Conservation (phyloP, 2,329 filamentous ascomycete genomes). For the Amauroascus verrucosus region DNA sequence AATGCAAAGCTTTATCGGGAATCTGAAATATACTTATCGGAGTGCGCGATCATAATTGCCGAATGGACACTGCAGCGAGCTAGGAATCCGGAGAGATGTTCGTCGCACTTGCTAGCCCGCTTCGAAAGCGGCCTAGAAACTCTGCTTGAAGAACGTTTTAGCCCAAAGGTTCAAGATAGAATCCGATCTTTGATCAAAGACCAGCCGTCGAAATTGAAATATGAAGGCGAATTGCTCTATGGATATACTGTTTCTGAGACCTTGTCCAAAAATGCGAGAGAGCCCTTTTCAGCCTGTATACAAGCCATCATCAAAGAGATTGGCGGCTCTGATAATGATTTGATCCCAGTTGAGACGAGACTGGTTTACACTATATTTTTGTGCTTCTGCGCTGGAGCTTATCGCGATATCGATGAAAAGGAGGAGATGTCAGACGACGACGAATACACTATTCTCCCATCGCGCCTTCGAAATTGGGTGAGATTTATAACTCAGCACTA, state of each 20-base stretch:
- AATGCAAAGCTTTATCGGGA: conserved; percentile 36
- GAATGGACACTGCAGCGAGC: conserved; percentile 32
- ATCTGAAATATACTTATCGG: conserved; percentile 31
- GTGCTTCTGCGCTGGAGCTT: conserved; percentile 25
- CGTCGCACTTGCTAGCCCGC: conserved; percentile 23
- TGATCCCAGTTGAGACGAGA: conserved; percentile 17
- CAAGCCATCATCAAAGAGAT: conserved; percentile 19
- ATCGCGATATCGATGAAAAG: conserved; percentile 14
- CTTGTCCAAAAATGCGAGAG: conserved; percentile 24
- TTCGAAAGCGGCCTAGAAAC: conserved; percentile 25
- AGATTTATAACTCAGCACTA: conserved; percentile 29
- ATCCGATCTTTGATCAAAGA: conserved; percentile 26
- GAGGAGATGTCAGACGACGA: conserved; percentile 1
- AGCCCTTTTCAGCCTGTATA: conserved; percentile 20
- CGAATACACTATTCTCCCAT: conserved; percentile 20
- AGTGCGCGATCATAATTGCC: conserved; percentile 32
- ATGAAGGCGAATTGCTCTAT: conserved; percentile 30
- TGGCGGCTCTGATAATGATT: conserved; percentile 13
- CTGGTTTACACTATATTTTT: conserved; percentile 27
- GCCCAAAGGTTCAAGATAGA: conserved; percentile 15
- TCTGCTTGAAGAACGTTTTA: conserved; percentile 25
- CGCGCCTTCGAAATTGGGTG: conserved; percentile 30
- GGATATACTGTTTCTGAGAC: conserved; percentile 24
- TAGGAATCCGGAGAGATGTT: conserved; percentile 20
- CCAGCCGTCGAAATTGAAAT: conserved; percentile 26